Base-by-base conservation (phyloP, 257 asterid species). In the Lantana camara region DNA sequence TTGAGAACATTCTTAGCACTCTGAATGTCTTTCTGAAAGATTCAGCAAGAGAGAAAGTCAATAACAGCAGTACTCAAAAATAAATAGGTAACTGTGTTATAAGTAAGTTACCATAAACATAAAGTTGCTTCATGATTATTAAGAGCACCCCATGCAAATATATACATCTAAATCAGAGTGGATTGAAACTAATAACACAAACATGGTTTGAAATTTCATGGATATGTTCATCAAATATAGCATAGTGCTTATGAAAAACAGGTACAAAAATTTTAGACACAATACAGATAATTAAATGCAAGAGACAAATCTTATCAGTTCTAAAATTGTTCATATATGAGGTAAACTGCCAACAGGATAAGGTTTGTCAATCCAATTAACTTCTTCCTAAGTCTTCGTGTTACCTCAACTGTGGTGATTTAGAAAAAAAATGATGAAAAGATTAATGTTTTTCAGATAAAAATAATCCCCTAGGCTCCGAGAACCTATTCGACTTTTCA, bases 1-100 rank as follows among this genome's bases (percentile, higher is more conserved):
- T 79, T 79, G 75, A 90, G 91, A 79, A 86, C 95, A 48, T 30
- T 50, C 54, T 59, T 64, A 52, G 84, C 99, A 68, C 85, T 73
- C 8, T 4, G n/a, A 41, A 70, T 24, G 69, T 88, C 79, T 71
- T 90, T 90, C 96, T 91, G 95, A 81, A 81, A 68, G 65, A 56
- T 53, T 45, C 73, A 75, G 72, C 23, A 62, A 75, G 42, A 60
- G 16, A 51, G 57, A 56, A 57, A 20, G 60, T 79, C 75, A 62
- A 63, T 44, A 54, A 69, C 59, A 65, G 50, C 58, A 62, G 70
- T 48, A 40, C 34, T 24, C 57, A 56, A 4, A 51, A 67, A 7
- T 9, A 60, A 41, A 37, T 45, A 58, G 37, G 19, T 63, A 17
- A 51, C 44, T 34, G 9, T 4, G 29, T 29, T 34, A 60, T 3